Evolutionary conservation across 2,329 filamentous ascomycete species (phyloP), one percentile per base, ranked within the genome.

Genomic region (Phialemonium atrogriseum): DNA sequence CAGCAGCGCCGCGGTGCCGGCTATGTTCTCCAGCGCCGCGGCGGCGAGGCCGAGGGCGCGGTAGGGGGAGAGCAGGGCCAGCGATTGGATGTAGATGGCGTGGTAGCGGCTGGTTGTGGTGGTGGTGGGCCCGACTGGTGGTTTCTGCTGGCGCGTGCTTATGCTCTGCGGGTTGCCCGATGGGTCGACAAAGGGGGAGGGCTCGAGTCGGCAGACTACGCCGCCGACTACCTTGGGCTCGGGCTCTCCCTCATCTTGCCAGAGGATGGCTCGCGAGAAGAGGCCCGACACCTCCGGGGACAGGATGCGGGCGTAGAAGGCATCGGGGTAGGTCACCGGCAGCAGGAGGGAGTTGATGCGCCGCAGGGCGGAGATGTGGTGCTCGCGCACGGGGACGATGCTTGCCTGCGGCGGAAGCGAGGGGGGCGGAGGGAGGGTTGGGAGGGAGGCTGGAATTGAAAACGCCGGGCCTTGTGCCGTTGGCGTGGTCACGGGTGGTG

Each of bases 261-360:
- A 79, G 32, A 72, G 63, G 38, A 80, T 68, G 32, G 73, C 64
- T 39, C 75, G 74, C 36, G 71, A 77, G 60, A 73, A 72, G 45
- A 65, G 68, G 22, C 61, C 64, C 10, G 64, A 66, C 14, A 58
- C 54, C 12, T 60, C 47, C 9, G 68, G 64, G 39, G 73, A 60
- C 36, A 69, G 55, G 33, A 73, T 64, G 22, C 60, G 60, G 32
- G 62, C 55, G 62, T 80, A 82, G 58, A 81, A 81, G 28, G 63
- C 62, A 49, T 80, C 76, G 4, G 73, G 66, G 51, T 81, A 82
- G 51, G 62, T 59, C 36, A 81, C 71, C 30, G 71, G 73, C 1
- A 82, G 70, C 32, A 81, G 67, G 30, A 81, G 67, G 26, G 71
- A 59, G 54, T 79, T 80, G 53, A 82, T 77, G 44, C 76, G 70